A percentile compares a stretch with the other conserved stretches of the same genome.
Evolutionary conservation across 306 rosid genomes (phyloP).

Genomic region (Castanopsis chinensis): DNA sequence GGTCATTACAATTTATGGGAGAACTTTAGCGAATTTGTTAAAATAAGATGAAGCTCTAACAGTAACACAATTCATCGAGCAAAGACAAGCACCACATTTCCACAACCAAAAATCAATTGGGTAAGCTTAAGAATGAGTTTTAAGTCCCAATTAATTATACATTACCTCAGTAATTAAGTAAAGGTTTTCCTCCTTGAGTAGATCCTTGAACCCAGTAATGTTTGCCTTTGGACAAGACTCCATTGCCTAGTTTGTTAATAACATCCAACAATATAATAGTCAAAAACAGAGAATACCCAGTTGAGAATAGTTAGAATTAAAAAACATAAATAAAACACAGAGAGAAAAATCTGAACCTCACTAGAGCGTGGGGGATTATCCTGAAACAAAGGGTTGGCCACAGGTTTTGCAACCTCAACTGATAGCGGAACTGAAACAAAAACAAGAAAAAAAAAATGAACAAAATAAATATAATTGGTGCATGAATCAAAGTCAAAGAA

Average conservation of each 20-base stretch:
- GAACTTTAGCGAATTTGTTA: neutral
- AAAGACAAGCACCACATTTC: neutral
- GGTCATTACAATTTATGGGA: neutral
- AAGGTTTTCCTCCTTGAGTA: conserved; percentile 67
- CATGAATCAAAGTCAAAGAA: no score
- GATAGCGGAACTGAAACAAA: conserved; percentile 49
- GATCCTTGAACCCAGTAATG: conserved; percentile 41
- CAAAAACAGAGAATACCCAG: neutral
- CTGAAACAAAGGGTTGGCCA: conserved; percentile 47
- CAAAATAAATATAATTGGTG: neutral
- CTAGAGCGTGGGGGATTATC: conserved; percentile 36
- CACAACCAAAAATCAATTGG: neutral
- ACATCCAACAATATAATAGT: neutral
- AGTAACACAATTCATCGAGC: neutral
- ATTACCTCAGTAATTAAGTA: conserved; percentile 71
- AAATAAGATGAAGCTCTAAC: neutral
- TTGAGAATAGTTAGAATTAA: no score
- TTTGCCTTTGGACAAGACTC: conserved; percentile 59
- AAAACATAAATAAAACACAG: neutral
- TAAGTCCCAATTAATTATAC: neutral
- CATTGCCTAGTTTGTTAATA: conserved; percentile 39
- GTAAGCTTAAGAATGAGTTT: neutral
- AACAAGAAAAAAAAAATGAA: neutral
- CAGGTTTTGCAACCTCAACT: conserved; percentile 56
- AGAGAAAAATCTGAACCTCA: conserved; percentile 42